Evolutionary conservation across 768 basidiomycete genomes (phyloP).

Genomic region (Tricholomella constricta): DNA sequence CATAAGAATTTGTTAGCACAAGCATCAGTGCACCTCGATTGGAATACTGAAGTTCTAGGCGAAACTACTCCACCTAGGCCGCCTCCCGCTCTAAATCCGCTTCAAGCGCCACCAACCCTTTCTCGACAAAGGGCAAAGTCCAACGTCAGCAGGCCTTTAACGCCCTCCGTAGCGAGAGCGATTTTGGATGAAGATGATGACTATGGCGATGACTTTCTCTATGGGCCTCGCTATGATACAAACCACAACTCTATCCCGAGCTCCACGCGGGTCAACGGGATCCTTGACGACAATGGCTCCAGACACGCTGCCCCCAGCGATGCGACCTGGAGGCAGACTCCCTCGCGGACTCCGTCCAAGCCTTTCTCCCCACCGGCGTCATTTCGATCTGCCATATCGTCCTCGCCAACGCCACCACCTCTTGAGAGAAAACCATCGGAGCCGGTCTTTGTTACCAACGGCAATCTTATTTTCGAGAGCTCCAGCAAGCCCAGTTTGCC

Average conservation of each 20-base stretch:
- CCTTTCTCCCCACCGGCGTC: constrained; percentile 16
- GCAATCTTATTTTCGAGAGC: constrained; percentile 14
- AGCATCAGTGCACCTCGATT: constrained; percentile 49
- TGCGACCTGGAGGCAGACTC: constrained; percentile 4
- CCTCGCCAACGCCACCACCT: constrained; percentile 14
- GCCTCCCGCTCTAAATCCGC: constrained; percentile 1
- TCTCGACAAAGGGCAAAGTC: constrained; percentile 10
- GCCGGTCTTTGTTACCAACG: constrained; percentile 16
- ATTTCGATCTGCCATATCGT: constrained; percentile 18
- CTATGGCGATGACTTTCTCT: not conserved
- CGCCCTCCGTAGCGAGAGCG: constrained; percentile 1
- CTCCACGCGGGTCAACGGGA: not conserved
- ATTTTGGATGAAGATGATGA: not conserved
- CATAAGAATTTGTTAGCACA: constrained; percentile 44
- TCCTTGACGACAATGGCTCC: not conserved
- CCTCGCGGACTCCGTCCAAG: constrained; percentile 9
- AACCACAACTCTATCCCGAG: not conserved
- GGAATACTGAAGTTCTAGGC: constrained; percentile 42
- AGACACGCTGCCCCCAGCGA: not conserved
- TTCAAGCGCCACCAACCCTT: not conserved
- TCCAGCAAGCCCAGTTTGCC: constrained; percentile 17
- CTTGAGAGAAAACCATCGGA: constrained; percentile 2
- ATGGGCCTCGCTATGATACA: not conserved
- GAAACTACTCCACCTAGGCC: constrained; percentile 4
- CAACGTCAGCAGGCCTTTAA: not conserved